A percentile compares a stretch with the other conserved stretches of the same genome.
Evolutionary conservation across 352 stramenopile genomes (phyloP).

Genomic region (Phytophthora cajani): DNA sequence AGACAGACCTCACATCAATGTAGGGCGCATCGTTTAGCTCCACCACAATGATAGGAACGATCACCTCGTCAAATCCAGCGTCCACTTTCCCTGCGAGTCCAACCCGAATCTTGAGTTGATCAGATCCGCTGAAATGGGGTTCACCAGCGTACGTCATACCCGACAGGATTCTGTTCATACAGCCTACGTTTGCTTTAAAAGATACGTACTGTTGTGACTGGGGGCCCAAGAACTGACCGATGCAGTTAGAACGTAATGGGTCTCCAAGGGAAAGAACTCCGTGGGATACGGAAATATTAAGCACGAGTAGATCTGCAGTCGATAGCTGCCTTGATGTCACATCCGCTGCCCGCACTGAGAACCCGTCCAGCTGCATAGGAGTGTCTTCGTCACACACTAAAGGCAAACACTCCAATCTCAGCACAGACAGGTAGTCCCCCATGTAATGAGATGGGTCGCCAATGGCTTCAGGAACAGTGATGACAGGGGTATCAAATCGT

Average conservation of each 20-base stretch:
- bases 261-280: constrained; percentile 37
- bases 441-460: constrained; percentile 37
- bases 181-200: constrained; percentile 42
- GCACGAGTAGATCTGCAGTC: constrained; percentile 24
- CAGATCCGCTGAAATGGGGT: constrained; percentile 52
- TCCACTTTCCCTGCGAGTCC: constrained; percentile 11
- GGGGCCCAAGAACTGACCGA: constrained; percentile 20
- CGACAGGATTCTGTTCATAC: constrained; percentile 48
- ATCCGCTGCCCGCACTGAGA: constrained; percentile 52
- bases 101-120: constrained; percentile 48
- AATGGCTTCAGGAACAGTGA: constrained; percentile 40
- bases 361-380: constrained; percentile 31
- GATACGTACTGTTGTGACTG: constrained; percentile 10
- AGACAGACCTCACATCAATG: constrained; percentile 34
- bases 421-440: constrained; percentile 50
- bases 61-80: constrained; percentile 32
- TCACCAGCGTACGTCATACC: constrained; percentile 48
- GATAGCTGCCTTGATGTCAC: background rate
- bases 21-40: constrained; percentile 81
- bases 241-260: constrained; percentile 31
- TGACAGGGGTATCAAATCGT: constrained; percentile 48
- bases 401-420: constrained; percentile 50
- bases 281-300: constrained; percentile 42
- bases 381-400: constrained; percentile 57
- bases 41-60: constrained; percentile 52